These are phyloP conservation scores for Aquilaria malaccensis DNA, from an alignment of 345 rosid genomes.

Conservation along the genomic window DNA sequence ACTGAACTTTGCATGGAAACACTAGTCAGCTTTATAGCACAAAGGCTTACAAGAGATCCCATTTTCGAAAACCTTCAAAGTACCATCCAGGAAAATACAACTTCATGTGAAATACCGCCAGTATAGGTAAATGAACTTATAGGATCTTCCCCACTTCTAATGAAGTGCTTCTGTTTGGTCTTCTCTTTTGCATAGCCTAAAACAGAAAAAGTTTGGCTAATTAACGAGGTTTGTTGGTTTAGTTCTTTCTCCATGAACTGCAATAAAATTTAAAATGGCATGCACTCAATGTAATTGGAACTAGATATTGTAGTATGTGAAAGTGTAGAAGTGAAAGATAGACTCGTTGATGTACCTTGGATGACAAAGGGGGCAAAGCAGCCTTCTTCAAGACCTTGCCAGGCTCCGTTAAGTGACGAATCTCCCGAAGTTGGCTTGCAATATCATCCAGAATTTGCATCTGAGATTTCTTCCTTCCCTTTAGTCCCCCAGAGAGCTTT, in stretches of 20 bases:
- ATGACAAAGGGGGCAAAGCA: conserved; percentile 44
- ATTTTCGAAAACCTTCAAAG: too few relatives aligned
- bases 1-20: too few relatives aligned
- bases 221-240: conserved; percentile 5
- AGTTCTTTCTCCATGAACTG: background rate
- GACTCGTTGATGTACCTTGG: conserved; percentile 35
- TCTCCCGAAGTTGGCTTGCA: conserved; percentile 37
- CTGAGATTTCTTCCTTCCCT: conserved; percentile 30
- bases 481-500: conserved; percentile 25
- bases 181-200: conserved; percentile 43
- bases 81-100: too few relatives aligned
- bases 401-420: conserved; percentile 26
- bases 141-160: conserved; percentile 24
- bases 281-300: background rate
- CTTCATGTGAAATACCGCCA: too few relatives aligned
- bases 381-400: conserved; percentile 35
- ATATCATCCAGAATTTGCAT: conserved; percentile 35
- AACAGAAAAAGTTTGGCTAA: conserved; percentile 11
- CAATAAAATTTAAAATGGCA: background rate
- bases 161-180: conserved; percentile 36
- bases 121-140: background rate
- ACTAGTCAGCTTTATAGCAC: too few relatives aligned
- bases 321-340: background rate
- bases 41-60: too few relatives aligned
- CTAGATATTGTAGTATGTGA: background rate